Base-by-base conservation (phyloP, 345 rosid species). In the Anacardium occidentale region DNA sequence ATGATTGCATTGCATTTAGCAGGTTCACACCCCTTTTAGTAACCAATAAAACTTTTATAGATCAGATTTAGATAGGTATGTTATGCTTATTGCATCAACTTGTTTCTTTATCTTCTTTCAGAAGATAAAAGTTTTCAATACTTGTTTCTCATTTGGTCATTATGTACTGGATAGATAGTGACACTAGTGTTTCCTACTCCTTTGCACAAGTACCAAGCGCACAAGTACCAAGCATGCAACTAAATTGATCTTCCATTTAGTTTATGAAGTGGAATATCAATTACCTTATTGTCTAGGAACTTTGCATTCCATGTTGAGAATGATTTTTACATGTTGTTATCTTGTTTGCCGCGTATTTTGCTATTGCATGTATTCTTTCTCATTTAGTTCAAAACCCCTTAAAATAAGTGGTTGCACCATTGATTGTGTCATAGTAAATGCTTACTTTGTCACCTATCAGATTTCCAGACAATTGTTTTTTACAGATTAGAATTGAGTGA, bases 361-460 rank as follows among this genome's bases (percentile, higher is more conserved):
- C 17, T 5, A 34, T 62, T 51, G 75, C 17, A 21, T 34, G 18
- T 40, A 37, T 14, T 15, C 50, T 29, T 11, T 15, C 1, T 55
- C 48, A 3, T 68, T 34, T 37, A 37, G 2, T 55, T 54, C 32
- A 53, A 12, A 37, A 55, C 22, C 53, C 11, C 2, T 13, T 2
- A 7, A 29, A 59, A 59, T 3, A 11, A 37, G 42, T 5, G 42
- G 42, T 37, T 37, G 42, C 9, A 37, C 40, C 26, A 25, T 50
- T 10, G 34, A 34, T 71, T 71, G 65, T 14, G 13, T 37, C 62
- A 20, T 14, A 62, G 10, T 61, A 50, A 59, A 60, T 70, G 66
- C n/a, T 70, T 24, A 29, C 48, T 11, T 70, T 34, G 42, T 52
- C 29, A 22, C 45, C 57, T 61, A 7, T 26, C 24, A 34, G 15